Conservation (phyloP, 2,329 filamentous ascomycete genomes). For the Diaporthe citrichinensis region DNA sequence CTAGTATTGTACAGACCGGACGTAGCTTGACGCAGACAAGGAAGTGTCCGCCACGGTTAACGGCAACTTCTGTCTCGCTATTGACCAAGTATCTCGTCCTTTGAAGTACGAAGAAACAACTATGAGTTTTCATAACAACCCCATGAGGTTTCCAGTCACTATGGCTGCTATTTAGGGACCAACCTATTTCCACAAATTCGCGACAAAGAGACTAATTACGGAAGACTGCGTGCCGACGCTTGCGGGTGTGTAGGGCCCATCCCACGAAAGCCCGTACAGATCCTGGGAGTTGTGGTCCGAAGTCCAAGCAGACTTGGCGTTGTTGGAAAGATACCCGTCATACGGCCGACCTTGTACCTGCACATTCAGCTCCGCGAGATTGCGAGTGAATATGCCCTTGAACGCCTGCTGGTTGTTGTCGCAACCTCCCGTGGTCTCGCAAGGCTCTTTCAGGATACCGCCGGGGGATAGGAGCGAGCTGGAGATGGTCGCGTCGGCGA, state of each 20-base stretch:
- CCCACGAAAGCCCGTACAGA: constrained; percentile 47
- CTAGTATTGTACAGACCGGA: background rate
- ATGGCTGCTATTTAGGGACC: background rate
- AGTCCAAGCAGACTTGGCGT: constrained; percentile 44
- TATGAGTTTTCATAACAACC: background rate
- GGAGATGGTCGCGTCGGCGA: constrained; percentile 68
- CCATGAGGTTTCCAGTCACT: background rate
- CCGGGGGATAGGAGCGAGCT: constrained; percentile 53
- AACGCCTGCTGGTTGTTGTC: constrained; percentile 71
- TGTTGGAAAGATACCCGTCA: constrained; percentile 42
- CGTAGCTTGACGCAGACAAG: background rate
- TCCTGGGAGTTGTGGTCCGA: constrained; percentile 38
- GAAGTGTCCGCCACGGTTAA: background rate
- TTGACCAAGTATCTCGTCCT: background rate
- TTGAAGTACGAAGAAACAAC: background rate
- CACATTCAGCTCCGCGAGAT: constrained; percentile 70
- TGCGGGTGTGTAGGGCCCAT: constrained; percentile 42
- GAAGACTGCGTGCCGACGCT: constrained; percentile 40
- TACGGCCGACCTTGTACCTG: constrained; percentile 43
- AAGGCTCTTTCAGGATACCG: constrained; percentile 65
- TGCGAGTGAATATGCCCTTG: constrained; percentile 79
- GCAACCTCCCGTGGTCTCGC: constrained; percentile 60
- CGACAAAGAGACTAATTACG: constrained; percentile 40
- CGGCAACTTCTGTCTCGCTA: background rate
- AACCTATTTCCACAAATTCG: constrained; percentile 33